A percentile compares a stretch with the other conserved stretches of the same genome.
These are phyloP conservation scores for Hyaloscypha bicolor DNA, from an alignment of 495 filamentous ascomycete species.

Conservation along the genomic window DNA sequence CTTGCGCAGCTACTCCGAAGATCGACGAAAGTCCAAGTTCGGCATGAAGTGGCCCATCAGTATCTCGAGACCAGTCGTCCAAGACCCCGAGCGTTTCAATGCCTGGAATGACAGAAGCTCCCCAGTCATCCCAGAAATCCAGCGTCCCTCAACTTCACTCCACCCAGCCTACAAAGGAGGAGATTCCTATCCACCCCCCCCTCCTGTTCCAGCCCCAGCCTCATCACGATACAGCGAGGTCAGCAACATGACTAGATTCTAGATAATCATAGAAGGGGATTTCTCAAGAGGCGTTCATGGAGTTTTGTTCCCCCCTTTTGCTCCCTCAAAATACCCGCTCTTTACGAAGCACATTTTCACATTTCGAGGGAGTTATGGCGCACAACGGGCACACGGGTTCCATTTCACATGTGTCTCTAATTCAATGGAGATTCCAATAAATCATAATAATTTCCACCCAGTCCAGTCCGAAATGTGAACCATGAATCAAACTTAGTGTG, in stretches of 20 bases:
- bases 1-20: conserved; percentile 33
- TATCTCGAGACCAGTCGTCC: conserved; percentile 35
- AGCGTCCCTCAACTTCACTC: conserved; percentile 52
- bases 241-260: conserved; percentile 33
- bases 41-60: conserved; percentile 26
- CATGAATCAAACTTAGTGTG: background rate
- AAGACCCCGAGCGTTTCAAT: conserved; percentile 24
- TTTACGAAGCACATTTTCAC: conserved; percentile 24
- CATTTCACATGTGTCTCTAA: background rate
- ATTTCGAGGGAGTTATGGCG: conserved; percentile 15
- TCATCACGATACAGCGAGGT: conserved; percentile 51
- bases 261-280: conserved; percentile 3
- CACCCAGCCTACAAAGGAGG: conserved; percentile 46
- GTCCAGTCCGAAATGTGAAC: background rate
- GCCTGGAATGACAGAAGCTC: conserved; percentile 41
- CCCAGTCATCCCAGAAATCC: conserved; percentile 50
- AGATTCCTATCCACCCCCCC: background rate
- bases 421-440: conserved; percentile 3
- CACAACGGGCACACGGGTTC: background rate
- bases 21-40: conserved; percentile 16
- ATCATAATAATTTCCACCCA: background rate
- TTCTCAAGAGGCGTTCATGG: conserved; percentile 14
- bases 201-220: conserved; percentile 36
- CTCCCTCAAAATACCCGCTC: conserved; percentile 31
- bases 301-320: conserved; percentile 10